Evolutionary conservation across 2,329 filamentous ascomycete genomes (phyloP).

Genomic region (Penicillium janthinellum): DNA sequence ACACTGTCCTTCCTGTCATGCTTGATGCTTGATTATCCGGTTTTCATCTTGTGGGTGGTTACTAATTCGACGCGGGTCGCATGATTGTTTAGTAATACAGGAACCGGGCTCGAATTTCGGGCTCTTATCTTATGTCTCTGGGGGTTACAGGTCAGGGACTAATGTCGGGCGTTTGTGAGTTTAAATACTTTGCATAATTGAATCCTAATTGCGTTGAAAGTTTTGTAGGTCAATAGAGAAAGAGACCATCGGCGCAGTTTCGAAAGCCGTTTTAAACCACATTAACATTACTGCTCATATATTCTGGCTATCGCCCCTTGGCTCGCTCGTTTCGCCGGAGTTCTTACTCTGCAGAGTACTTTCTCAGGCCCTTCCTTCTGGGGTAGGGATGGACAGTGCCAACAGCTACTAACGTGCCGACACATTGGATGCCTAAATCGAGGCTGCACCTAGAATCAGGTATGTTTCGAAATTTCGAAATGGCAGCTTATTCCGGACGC

Average conservation of each 20-base stretch:
- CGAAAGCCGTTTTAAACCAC: no score
- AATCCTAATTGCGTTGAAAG: not conserved
- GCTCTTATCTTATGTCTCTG: not conserved
- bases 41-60: no score
- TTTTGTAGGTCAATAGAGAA: not conserved
- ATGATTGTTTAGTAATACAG: not conserved
- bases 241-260: not conserved
- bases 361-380: not conserved
- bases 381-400: not conserved
- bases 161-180: not conserved
- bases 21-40: not conserved
- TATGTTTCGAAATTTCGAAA: not conserved
- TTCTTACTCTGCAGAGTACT: not conserved
- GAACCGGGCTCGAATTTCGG: not conserved
- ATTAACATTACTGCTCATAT: not conserved
- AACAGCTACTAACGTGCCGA: not conserved
- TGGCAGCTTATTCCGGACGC: no score
- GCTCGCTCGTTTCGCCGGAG: not conserved
- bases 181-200: not conserved
- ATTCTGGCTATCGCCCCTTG: not conserved
- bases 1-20: constrained; percentile 1
- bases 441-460: not conserved
- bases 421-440: not conserved
- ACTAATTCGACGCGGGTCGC: not conserved
- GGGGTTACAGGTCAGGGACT: not conserved